Base-by-base conservation (phyloP, 2,329 filamentous ascomycete species). In the Fusarium neocosmosporiellum region DNA sequence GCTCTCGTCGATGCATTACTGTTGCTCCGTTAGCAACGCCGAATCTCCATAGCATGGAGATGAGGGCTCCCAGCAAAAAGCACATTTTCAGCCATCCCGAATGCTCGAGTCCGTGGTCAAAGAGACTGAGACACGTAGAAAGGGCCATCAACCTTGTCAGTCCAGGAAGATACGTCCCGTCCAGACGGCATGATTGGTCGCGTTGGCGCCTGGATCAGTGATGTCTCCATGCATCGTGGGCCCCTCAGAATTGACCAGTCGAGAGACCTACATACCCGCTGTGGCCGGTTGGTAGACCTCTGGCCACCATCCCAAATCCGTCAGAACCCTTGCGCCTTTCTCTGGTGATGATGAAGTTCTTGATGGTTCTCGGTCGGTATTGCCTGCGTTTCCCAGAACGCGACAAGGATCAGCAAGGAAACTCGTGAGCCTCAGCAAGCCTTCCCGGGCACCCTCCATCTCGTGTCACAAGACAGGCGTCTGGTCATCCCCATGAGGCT, bases 151-250 rank as follows among this genome's bases (percentile, higher is more conserved):
- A 61, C 69, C 69, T 60, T 77, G 70, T 62, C 58, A 39, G 67
- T 33, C 70, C 69, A 60, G 68, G 66, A 72, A 62, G 39, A 50
- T 59, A 67, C 69, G 73, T 67, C 64, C 59, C 66, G 59, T 61
- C 50, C 55, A 34, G 59, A 59, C 58, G 27, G 68, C 60, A 55
- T 81, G 77, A 82, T 82, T 82, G 81, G 81, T 53, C 70, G 57
- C 73, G 73, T 81, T 81, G 80, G 78, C 81, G 81, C 81, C 80
- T 73, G 71, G 68, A 70, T 76, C 67, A 65, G 72, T 78, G 75
- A 75, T 77, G 67, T 67, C 70, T 63, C 72, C 75, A 73, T 74
- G 69, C 73, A 72, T 70, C 70, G 67, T 75, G 76, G 76, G 67
- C 63, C 65, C 46, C 59, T 67, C 61, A 62, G 67, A 55, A 50